Evolutionary conservation across 2,329 filamentous ascomycete species (phyloP).

Genomic region (Calonectria montana): DNA sequence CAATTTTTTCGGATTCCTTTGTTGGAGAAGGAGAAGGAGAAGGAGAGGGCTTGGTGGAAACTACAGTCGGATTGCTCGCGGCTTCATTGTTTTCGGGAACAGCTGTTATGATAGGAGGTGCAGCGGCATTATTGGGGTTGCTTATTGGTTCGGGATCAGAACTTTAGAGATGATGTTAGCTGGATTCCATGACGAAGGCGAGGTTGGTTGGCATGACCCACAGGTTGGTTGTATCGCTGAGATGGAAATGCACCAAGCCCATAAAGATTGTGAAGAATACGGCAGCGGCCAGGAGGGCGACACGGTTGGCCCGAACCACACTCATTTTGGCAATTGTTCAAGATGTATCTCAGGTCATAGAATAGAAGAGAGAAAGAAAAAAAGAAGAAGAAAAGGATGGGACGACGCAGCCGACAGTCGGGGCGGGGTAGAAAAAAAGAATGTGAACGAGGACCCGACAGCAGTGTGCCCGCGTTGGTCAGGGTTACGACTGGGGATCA

Average conservation of each 20-base stretch:
- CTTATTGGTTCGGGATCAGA: no score
- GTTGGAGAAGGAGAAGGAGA: not conserved
- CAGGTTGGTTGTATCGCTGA: not conserved
- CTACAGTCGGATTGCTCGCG: not conserved
- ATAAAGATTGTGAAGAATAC: slow-evolving; percentile 26
- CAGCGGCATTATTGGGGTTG: no score
- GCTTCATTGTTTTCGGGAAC: not conserved
- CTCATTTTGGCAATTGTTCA: slow-evolving; percentile 9
- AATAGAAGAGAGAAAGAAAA: not conserved
- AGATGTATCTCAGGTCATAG: slow-evolving; percentile 6
- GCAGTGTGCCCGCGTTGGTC: not conserved
- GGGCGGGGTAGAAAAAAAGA: not conserved
- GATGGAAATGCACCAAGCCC: slow-evolving; percentile 19
- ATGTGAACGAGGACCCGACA: not conserved
- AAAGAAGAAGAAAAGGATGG: not conserved
- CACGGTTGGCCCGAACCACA: slow-evolving; percentile 21
- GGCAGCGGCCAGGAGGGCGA: slow-evolving; percentile 15
- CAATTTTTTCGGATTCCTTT: not conserved
- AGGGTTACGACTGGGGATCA: not conserved
- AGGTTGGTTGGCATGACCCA: not conserved
- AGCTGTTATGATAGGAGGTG: no score
- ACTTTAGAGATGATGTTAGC: no score
- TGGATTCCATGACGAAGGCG: not conserved
- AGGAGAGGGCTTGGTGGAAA: not conserved
- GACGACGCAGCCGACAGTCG: not conserved